Percentiles rank a stretch among this genome's conserved stretches.
Evolutionary conservation across 805 yeast genomes (phyloP).

Genomic region (Groenewaldozyma salmanticensis): DNA sequence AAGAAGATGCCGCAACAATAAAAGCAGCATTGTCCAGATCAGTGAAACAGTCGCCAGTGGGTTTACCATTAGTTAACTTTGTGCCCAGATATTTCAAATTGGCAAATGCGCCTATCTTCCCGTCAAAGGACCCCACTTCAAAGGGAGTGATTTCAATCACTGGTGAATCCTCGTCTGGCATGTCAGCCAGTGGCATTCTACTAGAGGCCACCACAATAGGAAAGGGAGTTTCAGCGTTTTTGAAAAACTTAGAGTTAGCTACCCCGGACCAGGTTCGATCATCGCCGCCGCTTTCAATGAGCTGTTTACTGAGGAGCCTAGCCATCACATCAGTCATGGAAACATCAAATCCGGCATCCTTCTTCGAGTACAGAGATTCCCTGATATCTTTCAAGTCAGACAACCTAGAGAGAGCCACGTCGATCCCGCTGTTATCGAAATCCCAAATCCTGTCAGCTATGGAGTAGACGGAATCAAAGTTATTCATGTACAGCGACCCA

Average conservation of each 20-base stretch:
- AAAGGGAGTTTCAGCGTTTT: slow-evolving; percentile 50
- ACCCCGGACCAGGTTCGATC: slow-evolving; percentile 46
- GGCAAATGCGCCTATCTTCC: slow-evolving; percentile 52
- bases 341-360: slow-evolving; percentile 57
- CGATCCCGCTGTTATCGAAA: slow-evolving; percentile 45
- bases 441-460: slow-evolving; percentile 54
- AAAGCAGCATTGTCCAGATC: slow-evolving; percentile 80
- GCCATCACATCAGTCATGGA: slow-evolving; percentile 76
- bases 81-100: slow-evolving; percentile 65
- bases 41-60: slow-evolving; percentile 43
- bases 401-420: slow-evolving; percentile 25
- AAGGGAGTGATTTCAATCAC: slow-evolving; percentile 41
- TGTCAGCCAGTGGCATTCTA: slow-evolving; percentile 34
- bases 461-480: slow-evolving; percentile 60
- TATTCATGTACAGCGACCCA: slow-evolving; percentile 54
- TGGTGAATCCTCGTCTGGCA: slow-evolving; percentile 56
- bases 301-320: slow-evolving; percentile 52
- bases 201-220: slow-evolving; percentile 45
- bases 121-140: slow-evolving; percentile 86
- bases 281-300: slow-evolving; percentile 50
- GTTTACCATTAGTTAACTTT: slow-evolving; percentile 46
- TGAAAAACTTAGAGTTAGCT: slow-evolving; percentile 46
- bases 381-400: slow-evolving; percentile 3
- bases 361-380: slow-evolving; percentile 26
- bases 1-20: slow-evolving; percentile 74